Conservation (phyloP, 495 filamentous ascomycete genomes). For the Astrothelium macrocarpum region DNA sequence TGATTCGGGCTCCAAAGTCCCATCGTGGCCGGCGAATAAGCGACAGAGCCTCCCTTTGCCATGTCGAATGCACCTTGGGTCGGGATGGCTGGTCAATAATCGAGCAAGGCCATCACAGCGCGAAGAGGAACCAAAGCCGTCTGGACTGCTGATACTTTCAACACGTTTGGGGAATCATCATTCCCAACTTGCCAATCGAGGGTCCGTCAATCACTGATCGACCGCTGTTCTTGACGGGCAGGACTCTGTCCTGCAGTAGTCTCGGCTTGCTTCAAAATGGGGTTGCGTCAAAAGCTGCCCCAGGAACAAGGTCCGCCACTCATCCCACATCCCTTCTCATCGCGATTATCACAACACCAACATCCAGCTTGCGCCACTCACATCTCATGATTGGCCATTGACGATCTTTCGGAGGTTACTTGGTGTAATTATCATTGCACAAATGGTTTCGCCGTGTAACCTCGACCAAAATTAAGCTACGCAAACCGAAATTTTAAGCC, state of each 20-base stretch:
- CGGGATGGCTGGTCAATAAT: neutral
- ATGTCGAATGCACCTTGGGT: neutral
- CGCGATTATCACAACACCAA: neutral
- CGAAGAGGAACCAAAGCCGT: neutral
- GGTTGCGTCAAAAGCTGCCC: neutral
- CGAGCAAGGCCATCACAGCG: neutral
- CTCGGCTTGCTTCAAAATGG: neutral
- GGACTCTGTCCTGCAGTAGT: neutral
- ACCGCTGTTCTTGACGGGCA: neutral
- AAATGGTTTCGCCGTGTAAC: neutral
- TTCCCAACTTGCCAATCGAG: neutral
- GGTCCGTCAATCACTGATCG: neutral
- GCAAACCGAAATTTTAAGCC: neutral
- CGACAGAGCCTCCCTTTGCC: neutral
- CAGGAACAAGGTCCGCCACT: neutral
- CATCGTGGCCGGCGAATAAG: neutral
- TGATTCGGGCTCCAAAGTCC: neutral
- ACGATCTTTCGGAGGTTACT: neutral
- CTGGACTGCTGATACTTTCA: neutral
- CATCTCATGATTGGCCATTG: neutral
- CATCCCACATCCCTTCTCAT: neutral
- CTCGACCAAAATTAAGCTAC: neutral
- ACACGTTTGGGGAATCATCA: neutral
- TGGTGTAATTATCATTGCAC: neutral
- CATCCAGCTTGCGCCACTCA: neutral